phyloP scores from a whole-genome alignment of 768 basidiomycete species.

The Auriscalpium vulgare region DNA sequence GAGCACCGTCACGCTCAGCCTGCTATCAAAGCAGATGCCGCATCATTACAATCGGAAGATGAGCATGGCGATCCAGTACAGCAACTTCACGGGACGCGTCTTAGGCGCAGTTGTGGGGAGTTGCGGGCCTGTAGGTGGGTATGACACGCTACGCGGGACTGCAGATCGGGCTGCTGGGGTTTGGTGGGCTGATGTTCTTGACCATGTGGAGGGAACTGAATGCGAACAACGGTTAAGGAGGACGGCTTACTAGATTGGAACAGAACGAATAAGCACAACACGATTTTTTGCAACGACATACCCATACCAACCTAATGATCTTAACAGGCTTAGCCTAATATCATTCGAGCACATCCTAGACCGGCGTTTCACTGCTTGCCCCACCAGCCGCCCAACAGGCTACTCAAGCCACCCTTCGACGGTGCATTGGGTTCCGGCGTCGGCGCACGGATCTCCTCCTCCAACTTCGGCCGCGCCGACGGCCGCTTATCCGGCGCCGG shows the following conservation, averaged over 20 bases:
- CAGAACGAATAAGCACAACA: neutral
- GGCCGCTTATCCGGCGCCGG: constrained; percentile 37
- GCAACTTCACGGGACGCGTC: constrained; percentile 59
- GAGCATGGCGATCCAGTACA: constrained; percentile 60
- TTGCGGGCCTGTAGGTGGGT: constrained; percentile 48
- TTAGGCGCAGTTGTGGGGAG: constrained; percentile 64
- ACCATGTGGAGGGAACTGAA: constrained; percentile 58
- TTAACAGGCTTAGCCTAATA: neutral
- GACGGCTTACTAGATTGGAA: neutral
- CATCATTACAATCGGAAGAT: constrained; percentile 48
- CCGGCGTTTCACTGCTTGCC: constrained; percentile 16
- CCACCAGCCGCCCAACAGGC: constrained; percentile 81
- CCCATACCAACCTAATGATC: neutral
- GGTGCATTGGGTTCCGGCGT: constrained; percentile 42
- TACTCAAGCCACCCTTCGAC: constrained; percentile 48
- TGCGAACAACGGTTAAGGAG: constrained; percentile 47
- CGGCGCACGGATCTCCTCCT: constrained; percentile 39
- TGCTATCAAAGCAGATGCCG: constrained; percentile 64
- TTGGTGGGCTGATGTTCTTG: constrained; percentile 47
- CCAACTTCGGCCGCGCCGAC: constrained; percentile 46
- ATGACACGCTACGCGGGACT: constrained; percentile 54
- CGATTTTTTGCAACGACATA: neutral
- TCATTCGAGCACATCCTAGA: neutral
- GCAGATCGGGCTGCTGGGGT: constrained; percentile 51
- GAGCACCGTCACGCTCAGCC: constrained; percentile 59